A percentile compares a stretch with the other conserved stretches of the same genome.
Evolutionary conservation across 768 basidiomycete genomes (phyloP).

Genomic region (Gyrodon lividus): DNA sequence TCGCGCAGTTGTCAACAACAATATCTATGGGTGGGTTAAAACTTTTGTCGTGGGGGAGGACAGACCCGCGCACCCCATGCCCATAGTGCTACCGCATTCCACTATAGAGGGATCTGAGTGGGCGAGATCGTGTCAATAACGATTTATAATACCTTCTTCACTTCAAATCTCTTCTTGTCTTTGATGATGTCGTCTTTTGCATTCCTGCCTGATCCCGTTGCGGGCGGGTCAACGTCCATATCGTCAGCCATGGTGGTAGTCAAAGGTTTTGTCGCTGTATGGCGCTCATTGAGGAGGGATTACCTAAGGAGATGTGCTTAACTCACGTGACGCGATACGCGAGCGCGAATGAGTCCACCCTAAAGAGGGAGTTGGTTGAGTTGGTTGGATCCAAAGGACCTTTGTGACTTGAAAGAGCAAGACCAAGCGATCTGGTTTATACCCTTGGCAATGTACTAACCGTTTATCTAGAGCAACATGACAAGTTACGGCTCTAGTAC

Average conservation of each 20-base stretch:
- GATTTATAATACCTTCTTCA: constrained; percentile 81
- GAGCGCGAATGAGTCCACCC: constrained; percentile 41
- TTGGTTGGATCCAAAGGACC: constrained; percentile 32
- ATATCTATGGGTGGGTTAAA: constrained; percentile 61
- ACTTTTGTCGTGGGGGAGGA: constrained; percentile 1
- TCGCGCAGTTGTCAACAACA: constrained; percentile 98
- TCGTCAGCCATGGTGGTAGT: constrained; percentile 50
- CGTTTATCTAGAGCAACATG: constrained; percentile 28
- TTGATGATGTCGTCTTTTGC: constrained; percentile 53
- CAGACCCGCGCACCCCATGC: constrained; percentile 77
- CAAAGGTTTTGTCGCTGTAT: not conserved
- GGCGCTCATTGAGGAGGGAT: not conserved
- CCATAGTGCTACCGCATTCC: constrained; percentile 99
- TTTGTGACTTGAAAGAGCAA: constrained; percentile 29
- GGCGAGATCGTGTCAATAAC: not conserved
- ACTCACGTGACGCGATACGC: constrained; percentile 39
- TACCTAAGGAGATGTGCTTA: constrained; percentile 13
- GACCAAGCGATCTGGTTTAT: constrained; percentile 6
- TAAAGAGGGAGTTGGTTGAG: constrained; percentile 32
- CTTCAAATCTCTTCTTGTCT: constrained; percentile 89
- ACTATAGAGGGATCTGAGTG: constrained; percentile 47
- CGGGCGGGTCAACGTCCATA: constrained; percentile 66
- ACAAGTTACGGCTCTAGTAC: constrained; percentile 37
- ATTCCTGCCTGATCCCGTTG: constrained; percentile 40
- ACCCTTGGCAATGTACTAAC: constrained; percentile 30